A percentile compares a stretch with the other conserved stretches of the same genome.
These are phyloP conservation scores for Candida sithepensis DNA, from an alignment of 805 yeast species.

Conservation along the genomic window DNA sequence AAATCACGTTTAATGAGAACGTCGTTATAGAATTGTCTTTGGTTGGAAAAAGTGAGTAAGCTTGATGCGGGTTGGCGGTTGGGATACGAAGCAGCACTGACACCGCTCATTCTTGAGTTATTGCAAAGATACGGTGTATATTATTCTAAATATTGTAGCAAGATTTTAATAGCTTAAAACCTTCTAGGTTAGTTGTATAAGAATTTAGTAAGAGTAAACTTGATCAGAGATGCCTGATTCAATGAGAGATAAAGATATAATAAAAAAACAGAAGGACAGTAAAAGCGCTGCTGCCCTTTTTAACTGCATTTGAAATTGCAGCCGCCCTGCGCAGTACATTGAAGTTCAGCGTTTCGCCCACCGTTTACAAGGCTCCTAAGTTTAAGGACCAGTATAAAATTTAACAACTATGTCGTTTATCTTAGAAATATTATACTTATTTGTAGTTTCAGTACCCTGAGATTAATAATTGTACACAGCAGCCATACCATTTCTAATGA, in stretches of 20 bases:
- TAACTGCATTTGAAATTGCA: not conserved
- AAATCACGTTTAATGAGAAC: constrained; percentile 13
- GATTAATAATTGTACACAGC: too few relatives aligned
- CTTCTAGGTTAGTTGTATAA: too few relatives aligned
- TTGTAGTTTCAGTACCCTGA: too few relatives aligned
- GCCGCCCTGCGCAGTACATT: too few relatives aligned
- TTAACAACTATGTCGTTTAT: too few relatives aligned
- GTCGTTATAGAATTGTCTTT: constrained; percentile 12
- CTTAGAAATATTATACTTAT: too few relatives aligned
- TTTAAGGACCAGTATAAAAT: too few relatives aligned
- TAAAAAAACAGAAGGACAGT: not conserved
- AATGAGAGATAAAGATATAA: not conserved
- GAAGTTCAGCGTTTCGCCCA: too few relatives aligned
- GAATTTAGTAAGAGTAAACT: too few relatives aligned
- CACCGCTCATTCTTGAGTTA: not conserved
- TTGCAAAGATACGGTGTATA: not conserved
- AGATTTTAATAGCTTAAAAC: too few relatives aligned
- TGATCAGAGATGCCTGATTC: not conserved
- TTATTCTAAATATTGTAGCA: not conserved
- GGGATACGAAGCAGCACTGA: not conserved
- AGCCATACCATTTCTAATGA: too few relatives aligned
- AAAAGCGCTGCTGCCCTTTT: not conserved
- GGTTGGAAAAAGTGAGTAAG: constrained; percentile 17
- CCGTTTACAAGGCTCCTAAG: too few relatives aligned
- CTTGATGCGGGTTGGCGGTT: constrained; percentile 16